Conservation (phyloP, 345 rosid genomes). For the Salix koriyanagi region DNA sequence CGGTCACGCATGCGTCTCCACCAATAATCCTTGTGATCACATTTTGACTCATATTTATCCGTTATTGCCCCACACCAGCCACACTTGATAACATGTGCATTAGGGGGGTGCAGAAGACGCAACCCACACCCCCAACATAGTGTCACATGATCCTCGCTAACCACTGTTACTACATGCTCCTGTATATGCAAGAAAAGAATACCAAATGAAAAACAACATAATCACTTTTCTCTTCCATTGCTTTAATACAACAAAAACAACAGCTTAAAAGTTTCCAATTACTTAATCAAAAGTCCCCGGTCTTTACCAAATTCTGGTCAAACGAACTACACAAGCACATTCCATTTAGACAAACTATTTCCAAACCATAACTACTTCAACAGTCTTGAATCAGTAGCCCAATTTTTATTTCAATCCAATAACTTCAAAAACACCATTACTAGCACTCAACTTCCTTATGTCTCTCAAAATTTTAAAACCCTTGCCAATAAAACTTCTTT, state of each 20-base stretch:
- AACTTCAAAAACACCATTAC: not conserved
- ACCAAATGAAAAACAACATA: not conserved
- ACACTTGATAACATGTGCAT: conserved; percentile 66
- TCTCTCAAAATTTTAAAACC: not conserved
- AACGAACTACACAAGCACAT: not conserved
- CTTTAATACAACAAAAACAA: not conserved
- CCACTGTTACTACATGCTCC: conserved; percentile 48
- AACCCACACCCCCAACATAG: conserved; percentile 96
- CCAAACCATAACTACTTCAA: too few relatives aligned
- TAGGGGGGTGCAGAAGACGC: conserved; percentile 63
- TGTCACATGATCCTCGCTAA: conserved; percentile 53
- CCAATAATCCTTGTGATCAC: conserved; percentile 46
- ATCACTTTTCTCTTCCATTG: not conserved
- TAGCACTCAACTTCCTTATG: not conserved
- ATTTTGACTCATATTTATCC: conserved; percentile 39
- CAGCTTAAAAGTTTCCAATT: not conserved
- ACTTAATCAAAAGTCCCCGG: not conserved
- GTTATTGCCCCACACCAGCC: conserved; percentile 99
- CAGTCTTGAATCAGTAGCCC: too few relatives aligned
- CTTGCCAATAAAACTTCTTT: not conserved
- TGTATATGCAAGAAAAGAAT: conserved; percentile 13
- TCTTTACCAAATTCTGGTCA: not conserved
- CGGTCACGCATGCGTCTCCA: conserved; percentile 86
- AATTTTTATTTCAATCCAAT: not conserved
- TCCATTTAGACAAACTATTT: not conserved